A percentile compares a stretch with the other conserved stretches of the same genome.
These are phyloP conservation scores for Zoysia matrella DNA, from an alignment of 202 grass and related monocot species.

Conservation along the genomic window DNA sequence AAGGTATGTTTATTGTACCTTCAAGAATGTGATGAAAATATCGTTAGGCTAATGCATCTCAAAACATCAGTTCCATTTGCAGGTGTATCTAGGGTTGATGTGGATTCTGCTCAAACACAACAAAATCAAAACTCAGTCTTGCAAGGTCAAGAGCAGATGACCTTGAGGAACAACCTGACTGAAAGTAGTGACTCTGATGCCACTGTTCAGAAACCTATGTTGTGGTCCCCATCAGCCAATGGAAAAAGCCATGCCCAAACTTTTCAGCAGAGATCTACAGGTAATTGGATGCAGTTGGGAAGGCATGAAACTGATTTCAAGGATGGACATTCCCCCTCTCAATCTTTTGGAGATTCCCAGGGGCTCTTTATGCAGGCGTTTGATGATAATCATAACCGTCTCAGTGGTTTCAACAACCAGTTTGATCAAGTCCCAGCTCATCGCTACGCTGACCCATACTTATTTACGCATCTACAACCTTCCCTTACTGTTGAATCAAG, in stretches of 20 bases:
- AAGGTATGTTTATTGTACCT: constrained; percentile 51
- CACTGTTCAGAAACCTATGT: no score
- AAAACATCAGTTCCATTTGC: constrained; percentile 28
- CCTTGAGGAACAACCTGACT: no score
- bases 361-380: no score
- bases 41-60: neutral
- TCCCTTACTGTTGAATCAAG: constrained; percentile 56
- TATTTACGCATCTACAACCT: constrained; percentile 47
- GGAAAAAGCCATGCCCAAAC: constrained; percentile 37
- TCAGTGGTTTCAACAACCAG: neutral
- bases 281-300: constrained; percentile 61
- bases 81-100: constrained; percentile 50
- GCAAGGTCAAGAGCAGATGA: no score
- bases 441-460: constrained; percentile 57
- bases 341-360: no score
- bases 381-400: no score
- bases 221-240: constrained; percentile 36
- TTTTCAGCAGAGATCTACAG: constrained; percentile 55
- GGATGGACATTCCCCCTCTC: no score
- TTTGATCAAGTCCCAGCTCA: constrained; percentile 59
- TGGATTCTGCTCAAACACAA: constrained; percentile 60
- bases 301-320: constrained; percentile 60
- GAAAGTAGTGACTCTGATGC: no score
- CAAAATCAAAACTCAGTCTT: constrained; percentile 42
- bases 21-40: constrained; percentile 7